Evolutionary conservation across 257 asterid species (phyloP), one percentile per base, ranked within the genome.

Genomic region (Rehmannia glutinosa): DNA sequence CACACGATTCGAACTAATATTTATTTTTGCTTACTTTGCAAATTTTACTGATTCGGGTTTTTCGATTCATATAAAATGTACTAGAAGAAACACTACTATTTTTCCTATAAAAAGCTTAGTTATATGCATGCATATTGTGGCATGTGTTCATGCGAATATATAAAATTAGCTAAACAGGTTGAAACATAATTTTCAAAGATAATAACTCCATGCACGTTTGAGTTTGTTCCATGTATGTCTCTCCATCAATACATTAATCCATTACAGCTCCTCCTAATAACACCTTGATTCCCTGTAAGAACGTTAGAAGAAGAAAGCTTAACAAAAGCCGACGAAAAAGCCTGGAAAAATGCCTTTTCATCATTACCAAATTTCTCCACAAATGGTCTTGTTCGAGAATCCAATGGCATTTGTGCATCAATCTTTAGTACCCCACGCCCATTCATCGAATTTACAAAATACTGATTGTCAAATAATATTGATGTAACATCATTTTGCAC

Each of bases 291-390:
- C 33, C 86, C 84, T 0, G 75, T 74, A n/a, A 81, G 86, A 66
- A 83, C 84, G 36, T 58, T 35, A 1, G 67, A 73, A 43, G 72
- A 60, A 27, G 84, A 78, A 4, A 83, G 69, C 68, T 83, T 81
- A 1, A 81, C 77, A 61, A 83, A 83, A 50, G 84, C 84, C 9
- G 80, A 62, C 12, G 89, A 73, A 33, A 83, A 81, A 1, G 84
- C 82, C 56, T 36, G 39, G 27, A 78, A 78, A 64, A 83, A 81
- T 0, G 56, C 66, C 3, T 58, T 64, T n/a, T 61, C 64, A 66
- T 83, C 77, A 1, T 1, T 7, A 6, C 84, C 86, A 32, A 84
- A 84, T 25, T 62, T 67, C 25, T 51, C 53, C 15, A 84, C 81
- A 33, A 23, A 74, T 0, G 79, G 73, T 16, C 80, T 49, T 0